Evolutionary conservation across 73 alveolate genomes (phyloP).

Genomic region (Paramecium sonneborni): DNA sequence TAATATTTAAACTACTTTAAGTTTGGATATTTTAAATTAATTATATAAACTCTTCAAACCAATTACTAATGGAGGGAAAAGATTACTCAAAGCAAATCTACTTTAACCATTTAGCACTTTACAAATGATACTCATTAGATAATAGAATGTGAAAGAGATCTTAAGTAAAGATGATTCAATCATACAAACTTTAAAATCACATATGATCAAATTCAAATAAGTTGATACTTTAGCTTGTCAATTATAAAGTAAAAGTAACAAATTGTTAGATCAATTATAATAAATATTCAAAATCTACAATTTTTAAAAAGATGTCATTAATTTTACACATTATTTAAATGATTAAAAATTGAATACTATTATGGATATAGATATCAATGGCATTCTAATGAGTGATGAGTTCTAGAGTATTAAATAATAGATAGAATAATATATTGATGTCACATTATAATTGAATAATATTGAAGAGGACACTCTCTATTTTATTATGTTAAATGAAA

Average conservation of each 20-base stretch:
- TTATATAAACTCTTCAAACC: not conserved
- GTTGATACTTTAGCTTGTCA: not conserved
- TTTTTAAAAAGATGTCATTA: not conserved
- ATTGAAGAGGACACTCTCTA: not conserved
- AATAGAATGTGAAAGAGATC: not conserved
- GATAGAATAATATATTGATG: not conserved
- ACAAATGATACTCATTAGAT: not conserved
- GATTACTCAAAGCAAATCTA: conserved; percentile 36
- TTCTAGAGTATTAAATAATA: not conserved
- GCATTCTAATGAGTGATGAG: not conserved
- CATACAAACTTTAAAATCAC: not conserved
- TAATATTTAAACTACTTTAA: not conserved
- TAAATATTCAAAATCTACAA: not conserved
- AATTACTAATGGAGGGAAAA: conserved; percentile 8
- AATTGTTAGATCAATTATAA: not conserved
- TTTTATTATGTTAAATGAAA: not conserved
- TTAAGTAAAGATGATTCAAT: not conserved
- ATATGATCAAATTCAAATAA: not conserved
- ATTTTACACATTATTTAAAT: not conserved
- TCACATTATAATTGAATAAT: not conserved
- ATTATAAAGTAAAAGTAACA: not conserved
- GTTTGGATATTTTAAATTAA: not conserved
- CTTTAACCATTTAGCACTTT: conserved; percentile 12
- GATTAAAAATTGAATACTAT: not conserved
- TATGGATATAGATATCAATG: not conserved